Conservation (phyloP, 176 grass and related monocot genomes). For the Oryza longistaminata region DNA sequence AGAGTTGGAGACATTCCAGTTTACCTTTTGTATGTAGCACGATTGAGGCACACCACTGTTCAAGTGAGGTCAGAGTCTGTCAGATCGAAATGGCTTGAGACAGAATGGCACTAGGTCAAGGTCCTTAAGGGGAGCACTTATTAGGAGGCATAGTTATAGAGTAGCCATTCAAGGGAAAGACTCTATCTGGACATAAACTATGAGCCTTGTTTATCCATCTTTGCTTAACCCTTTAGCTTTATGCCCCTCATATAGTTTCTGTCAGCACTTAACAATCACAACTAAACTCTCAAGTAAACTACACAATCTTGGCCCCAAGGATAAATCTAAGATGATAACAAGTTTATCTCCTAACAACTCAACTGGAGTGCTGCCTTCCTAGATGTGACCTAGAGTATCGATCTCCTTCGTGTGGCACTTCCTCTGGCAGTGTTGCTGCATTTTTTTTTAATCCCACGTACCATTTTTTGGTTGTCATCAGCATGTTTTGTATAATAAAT, state of each 20-base stretch:
- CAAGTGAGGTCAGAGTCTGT: background rate
- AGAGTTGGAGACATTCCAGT: background rate
- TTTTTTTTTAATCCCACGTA: background rate
- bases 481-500: constrained; percentile 22
- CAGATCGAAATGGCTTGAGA: background rate
- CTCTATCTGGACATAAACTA: no score
- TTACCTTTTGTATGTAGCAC: constrained; percentile 7
- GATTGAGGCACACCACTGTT: background rate
- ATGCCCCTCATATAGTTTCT: background rate
- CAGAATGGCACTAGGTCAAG: background rate
- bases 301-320: background rate
- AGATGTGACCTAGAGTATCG: no score
- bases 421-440: background rate
- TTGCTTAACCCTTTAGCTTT: background rate
- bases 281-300: background rate
- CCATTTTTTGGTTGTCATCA: background rate
- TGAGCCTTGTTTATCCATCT: background rate
- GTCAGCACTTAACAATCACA: background rate
- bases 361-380: background rate
- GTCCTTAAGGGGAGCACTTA: no score
- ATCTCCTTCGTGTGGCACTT: background rate
- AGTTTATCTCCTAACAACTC: background rate
- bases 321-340: background rate
- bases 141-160: no score
- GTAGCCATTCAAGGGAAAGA: no score